A percentile compares a stretch with the other conserved stretches of the same genome.
phyloP scores from a whole-genome alignment of 768 basidiomycete species.

The Leccinum olivaceopallidum region DNA sequence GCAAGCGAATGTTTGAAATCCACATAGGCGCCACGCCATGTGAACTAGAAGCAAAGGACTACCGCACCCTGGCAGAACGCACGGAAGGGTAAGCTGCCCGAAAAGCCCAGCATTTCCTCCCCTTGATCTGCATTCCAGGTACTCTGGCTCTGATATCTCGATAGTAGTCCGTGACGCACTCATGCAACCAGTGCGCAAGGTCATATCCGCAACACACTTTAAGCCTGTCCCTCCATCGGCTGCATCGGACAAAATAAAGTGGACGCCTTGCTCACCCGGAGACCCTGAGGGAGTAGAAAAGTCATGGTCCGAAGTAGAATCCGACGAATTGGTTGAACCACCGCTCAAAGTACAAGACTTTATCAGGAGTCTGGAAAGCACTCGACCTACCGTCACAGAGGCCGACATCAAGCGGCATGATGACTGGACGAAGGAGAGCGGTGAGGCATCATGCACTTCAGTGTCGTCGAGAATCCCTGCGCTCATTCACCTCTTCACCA shows the following conservation, averaged over 20 bases:
- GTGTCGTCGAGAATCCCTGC: not conserved
- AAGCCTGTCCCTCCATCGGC: constrained; percentile 48
- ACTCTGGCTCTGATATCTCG: constrained; percentile 94
- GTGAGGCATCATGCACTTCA: constrained; percentile 39
- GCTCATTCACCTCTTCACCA: not conserved
- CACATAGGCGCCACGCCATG: constrained; percentile 94
- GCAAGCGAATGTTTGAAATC: constrained; percentile 94
- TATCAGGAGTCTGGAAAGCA: constrained; percentile 72
- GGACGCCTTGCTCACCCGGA: constrained; percentile 97
- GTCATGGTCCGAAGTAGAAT: constrained; percentile 84
- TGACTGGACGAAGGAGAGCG: constrained; percentile 83
- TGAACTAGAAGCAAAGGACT: constrained; percentile 76
- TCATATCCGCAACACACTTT: constrained; percentile 95
- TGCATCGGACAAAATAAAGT: constrained; percentile 47
- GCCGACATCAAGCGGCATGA: constrained; percentile 85
- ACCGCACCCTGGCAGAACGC: constrained; percentile 72
- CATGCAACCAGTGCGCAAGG: constrained; percentile 98
- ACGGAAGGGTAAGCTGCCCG: constrained; percentile 70
- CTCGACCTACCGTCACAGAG: constrained; percentile 85
- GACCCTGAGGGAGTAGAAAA: constrained; percentile 84
- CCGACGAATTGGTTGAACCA: constrained; percentile 90
- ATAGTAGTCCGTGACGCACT: constrained; percentile 94
- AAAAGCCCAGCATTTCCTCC: not conserved
- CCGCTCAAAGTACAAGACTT: constrained; percentile 78
- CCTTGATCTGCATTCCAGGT: constrained; percentile 41